These are phyloP conservation scores for Cystoisospora suis DNA, from an alignment of 169 alveolate genomes.

Conservation along the genomic window DNA sequence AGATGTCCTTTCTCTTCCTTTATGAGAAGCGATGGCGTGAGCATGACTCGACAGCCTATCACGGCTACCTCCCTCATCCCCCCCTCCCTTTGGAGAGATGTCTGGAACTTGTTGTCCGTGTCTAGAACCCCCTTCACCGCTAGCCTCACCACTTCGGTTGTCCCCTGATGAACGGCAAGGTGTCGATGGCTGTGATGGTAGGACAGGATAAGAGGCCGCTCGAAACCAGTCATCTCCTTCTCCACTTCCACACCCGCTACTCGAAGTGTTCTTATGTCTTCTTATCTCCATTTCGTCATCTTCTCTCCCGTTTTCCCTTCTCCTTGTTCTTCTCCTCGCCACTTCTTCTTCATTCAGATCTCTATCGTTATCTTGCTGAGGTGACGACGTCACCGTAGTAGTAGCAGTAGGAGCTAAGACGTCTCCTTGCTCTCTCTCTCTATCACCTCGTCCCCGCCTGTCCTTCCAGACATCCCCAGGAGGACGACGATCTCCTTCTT, in stretches of 20 bases:
- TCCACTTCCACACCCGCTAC: too few species aligned
- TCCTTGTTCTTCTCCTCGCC: not conserved
- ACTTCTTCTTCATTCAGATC: not conserved
- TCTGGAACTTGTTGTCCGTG: too few species aligned
- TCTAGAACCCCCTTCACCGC: not conserved
- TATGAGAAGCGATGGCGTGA: too few species aligned
- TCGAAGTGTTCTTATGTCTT: too few species aligned
- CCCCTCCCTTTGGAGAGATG: too few species aligned
- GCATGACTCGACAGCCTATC: too few species aligned
- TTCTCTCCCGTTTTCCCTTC: not conserved
- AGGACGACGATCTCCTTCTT: not conserved
- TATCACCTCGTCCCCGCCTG: too few species aligned
- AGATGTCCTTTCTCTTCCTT: not conserved
- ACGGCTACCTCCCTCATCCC: too few species aligned
- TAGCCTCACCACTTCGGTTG: not conserved
- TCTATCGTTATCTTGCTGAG: not conserved
- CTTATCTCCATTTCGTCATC: not conserved
- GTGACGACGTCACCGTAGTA: too few species aligned
- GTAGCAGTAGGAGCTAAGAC: too few species aligned
- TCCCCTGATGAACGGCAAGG: not conserved
- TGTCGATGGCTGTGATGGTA: conserved; percentile 16
- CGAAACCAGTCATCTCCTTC: conserved; percentile 5
- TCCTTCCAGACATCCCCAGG: not conserved
- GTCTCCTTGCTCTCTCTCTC: too few species aligned
- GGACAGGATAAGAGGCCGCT: conserved; percentile 20